These are phyloP conservation scores for Dothidotthia symphoricarpi DNA, from an alignment of 2,329 filamentous ascomycete genomes.

Conservation along the genomic window DNA sequence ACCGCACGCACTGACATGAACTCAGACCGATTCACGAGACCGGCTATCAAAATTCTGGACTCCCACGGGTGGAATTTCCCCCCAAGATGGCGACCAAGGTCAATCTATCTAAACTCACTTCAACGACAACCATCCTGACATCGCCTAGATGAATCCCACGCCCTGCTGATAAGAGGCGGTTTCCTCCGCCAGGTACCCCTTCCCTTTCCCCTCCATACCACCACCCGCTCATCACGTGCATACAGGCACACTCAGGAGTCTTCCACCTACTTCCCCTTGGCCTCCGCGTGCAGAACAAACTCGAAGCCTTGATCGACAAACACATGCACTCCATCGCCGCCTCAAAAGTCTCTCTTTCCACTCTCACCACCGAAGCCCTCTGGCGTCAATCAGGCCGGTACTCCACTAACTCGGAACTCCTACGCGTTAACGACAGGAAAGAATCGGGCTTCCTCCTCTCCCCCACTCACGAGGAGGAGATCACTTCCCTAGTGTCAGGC, in stretches of 20 bases:
- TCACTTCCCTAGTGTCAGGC: slow-evolving; percentile 74
- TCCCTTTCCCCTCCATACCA: not conserved
- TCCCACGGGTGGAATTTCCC: slow-evolving; percentile 68
- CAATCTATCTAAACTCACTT: not conserved
- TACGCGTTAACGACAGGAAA: slow-evolving; percentile 77
- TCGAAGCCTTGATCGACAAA: slow-evolving; percentile 81
- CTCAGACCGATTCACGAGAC: slow-evolving; percentile 56
- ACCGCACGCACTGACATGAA: not conserved
- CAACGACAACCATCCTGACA: slow-evolving; percentile 4
- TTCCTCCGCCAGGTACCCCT: slow-evolving; percentile 45
- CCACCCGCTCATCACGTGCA: slow-evolving; percentile 21
- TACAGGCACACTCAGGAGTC: slow-evolving; percentile 77
- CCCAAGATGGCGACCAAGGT: slow-evolving; percentile 50
- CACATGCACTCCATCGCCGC: slow-evolving; percentile 82
- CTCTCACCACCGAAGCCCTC: slow-evolving; percentile 77
- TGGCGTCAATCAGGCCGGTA: slow-evolving; percentile 84
- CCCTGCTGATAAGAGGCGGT: slow-evolving; percentile 47
- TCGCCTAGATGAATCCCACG: slow-evolving; percentile 41
- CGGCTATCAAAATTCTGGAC: slow-evolving; percentile 76
- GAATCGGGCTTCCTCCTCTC: slow-evolving; percentile 72
- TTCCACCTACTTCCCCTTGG: slow-evolving; percentile 92
- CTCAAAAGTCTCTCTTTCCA: slow-evolving; percentile 78
- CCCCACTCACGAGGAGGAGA: slow-evolving; percentile 96
- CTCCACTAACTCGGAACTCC: slow-evolving; percentile 76
- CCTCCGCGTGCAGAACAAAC: slow-evolving; percentile 80